Evolutionary conservation across 768 basidiomycete species (phyloP).

Genomic region (Chalciporus sphaerocephalus): DNA sequence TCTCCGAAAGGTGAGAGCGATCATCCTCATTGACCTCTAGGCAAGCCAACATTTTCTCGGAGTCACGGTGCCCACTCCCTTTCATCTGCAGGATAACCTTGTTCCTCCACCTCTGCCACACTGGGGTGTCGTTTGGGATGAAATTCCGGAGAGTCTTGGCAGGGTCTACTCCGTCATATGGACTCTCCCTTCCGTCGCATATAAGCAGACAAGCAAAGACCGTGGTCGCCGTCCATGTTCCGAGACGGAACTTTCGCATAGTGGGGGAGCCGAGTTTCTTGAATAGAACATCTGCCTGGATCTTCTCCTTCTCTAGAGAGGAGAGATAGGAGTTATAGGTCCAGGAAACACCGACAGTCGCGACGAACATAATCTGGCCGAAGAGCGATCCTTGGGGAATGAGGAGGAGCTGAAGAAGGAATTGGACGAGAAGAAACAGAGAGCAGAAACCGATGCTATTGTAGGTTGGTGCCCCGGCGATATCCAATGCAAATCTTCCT

Average conservation of each 20-base stretch:
- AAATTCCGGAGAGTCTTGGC: conserved; percentile 18
- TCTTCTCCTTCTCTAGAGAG: conserved; percentile 34
- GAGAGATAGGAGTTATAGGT: conserved; percentile 34
- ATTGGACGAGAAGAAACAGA: conserved; percentile 31
- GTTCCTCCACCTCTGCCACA: conserved; percentile 24
- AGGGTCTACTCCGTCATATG: conserved; percentile 10
- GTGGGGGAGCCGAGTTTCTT: conserved; percentile 11
- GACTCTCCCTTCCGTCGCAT: conserved; percentile 21
- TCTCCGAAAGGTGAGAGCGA: conserved; percentile 1
- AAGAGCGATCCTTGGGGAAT: conserved; percentile 34
- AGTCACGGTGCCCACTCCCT: background rate
- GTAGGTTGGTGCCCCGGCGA: conserved; percentile 13
- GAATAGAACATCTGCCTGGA: conserved; percentile 21
- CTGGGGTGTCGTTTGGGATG: conserved; percentile 21
- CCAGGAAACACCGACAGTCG: conserved; percentile 32
- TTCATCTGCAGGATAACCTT: conserved; percentile 21
- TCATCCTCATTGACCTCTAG: conserved; percentile 12
- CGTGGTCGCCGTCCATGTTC: conserved; percentile 19
- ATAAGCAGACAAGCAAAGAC: conserved; percentile 26
- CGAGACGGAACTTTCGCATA: conserved; percentile 20
- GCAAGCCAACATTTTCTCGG: background rate
- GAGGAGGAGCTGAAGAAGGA: conserved; percentile 32
- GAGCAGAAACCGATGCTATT: conserved; percentile 27
- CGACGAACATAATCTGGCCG: conserved; percentile 34
- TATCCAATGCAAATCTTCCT: conserved; percentile 25